These are phyloP conservation scores for Ilex asprella DNA, from an alignment of 257 asterid species.

Conservation along the genomic window DNA sequence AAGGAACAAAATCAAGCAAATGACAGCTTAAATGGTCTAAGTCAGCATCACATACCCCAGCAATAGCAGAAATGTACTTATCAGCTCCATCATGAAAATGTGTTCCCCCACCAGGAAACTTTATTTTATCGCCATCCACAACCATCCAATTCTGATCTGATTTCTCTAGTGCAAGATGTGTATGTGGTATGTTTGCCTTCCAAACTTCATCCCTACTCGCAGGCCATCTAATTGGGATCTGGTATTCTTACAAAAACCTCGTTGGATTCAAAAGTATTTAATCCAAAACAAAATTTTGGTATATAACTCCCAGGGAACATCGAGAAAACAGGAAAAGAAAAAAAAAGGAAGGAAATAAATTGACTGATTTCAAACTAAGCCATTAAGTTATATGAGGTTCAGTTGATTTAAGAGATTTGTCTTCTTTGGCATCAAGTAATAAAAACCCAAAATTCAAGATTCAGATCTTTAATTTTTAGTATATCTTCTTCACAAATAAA, in stretches of 20 bases:
- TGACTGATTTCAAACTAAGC: no score
- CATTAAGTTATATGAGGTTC: no score
- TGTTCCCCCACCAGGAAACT: constrained; percentile 97
- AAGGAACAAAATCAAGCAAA: constrained; percentile 1
- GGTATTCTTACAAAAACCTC: constrained; percentile 59
- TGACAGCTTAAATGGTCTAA: background rate
- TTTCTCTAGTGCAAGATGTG: constrained; percentile 86
- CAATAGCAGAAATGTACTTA: constrained; percentile 75
- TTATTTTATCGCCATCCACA: constrained; percentile 81
- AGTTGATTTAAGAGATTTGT: no score
- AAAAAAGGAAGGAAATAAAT: no score
- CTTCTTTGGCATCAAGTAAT: no score
- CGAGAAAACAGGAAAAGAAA: background rate
- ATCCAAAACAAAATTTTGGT: constrained; percentile 1
- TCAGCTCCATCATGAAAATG: constrained; percentile 91
- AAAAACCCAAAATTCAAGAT: no score
- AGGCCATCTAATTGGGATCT: constrained; percentile 96
- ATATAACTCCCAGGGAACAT: constrained; percentile 4
- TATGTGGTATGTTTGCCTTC: constrained; percentile 94
- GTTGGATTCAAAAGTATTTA: constrained; percentile 50
- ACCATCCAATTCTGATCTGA: constrained; percentile 95
- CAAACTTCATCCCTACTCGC: constrained; percentile 86
- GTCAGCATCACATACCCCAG: constrained; percentile 51
- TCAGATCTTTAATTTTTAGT: no score
- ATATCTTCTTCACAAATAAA: no score